Evolutionary conservation across 2,329 filamentous ascomycete genomes (phyloP).

Genomic region (Pseudogymnoascus sp.): DNA sequence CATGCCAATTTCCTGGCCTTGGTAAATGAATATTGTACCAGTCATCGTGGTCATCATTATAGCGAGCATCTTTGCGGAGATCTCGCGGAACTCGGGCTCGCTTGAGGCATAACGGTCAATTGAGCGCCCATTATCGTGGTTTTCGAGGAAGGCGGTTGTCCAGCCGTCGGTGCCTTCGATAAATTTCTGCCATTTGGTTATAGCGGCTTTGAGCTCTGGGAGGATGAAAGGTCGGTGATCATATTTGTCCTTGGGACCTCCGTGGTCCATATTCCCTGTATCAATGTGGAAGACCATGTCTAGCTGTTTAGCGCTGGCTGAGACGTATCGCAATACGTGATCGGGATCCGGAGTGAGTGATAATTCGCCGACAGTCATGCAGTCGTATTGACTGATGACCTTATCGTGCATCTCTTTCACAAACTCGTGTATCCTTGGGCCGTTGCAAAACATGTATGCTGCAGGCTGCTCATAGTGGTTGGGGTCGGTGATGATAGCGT

Average conservation of each 20-base stretch:
- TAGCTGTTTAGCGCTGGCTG: constrained; percentile 50
- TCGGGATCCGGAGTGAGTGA: constrained; percentile 52
- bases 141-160: constrained; percentile 56
- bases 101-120: constrained; percentile 41
- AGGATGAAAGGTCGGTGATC: constrained; percentile 39
- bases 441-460: constrained; percentile 55
- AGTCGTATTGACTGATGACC: constrained; percentile 52
- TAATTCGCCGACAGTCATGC: constrained; percentile 66
- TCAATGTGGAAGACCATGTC: constrained; percentile 67
- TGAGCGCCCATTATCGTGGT: constrained; percentile 54
- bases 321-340: constrained; percentile 53
- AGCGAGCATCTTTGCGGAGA: constrained; percentile 44
- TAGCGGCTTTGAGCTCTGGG: constrained; percentile 40
- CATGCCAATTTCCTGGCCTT: constrained; percentile 55
- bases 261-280: constrained; percentile 48
- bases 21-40: constrained; percentile 52
- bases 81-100: constrained; percentile 20
- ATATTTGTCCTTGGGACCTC: constrained; percentile 47
- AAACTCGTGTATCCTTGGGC: constrained; percentile 62
- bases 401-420: constrained; percentile 56
- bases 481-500: constrained; percentile 48
- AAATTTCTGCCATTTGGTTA: constrained; percentile 45
- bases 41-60: constrained; percentile 42
- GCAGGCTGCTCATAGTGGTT: constrained; percentile 43
- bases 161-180: constrained; percentile 47